Base-by-base conservation (phyloP, 495 filamentous ascomycete genomes). In the Penicillium psychrofluorescens region DNA sequence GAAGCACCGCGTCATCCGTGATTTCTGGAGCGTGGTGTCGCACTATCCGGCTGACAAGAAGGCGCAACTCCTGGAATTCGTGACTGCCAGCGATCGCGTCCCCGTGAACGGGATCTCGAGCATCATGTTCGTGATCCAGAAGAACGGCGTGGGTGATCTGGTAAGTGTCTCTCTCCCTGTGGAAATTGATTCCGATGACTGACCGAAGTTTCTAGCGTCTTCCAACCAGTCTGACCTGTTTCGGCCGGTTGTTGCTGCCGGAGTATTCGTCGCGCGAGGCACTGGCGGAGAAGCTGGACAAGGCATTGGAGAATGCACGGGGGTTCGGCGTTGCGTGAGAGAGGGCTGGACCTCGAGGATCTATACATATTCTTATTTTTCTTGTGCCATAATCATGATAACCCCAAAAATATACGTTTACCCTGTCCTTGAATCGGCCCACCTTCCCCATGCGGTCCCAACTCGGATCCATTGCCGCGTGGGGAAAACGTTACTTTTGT, bases 61-160 rank as follows among this genome's bases (percentile, higher is more conserved):
- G 68, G 82, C 83, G 55, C 73, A 78, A 29, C 68, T 98, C 38
- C 70, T 98, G 43, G 90, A 96, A 59, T 98, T 98, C 50, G 90
- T 97, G 15, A 98, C 92, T 15, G 89, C 90, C 4, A 90, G 83
- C 61, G 90, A 95, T 60, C 79, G 92, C 8, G 73, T 97, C 6
- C 92, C 92, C 0, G 85, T 95, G 1, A 87, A 84, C 32, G 91
- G 91, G 9, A 76, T 87, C 46, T 72, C 74, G 46, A 86, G 81
- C 47, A 70, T 96, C 37, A 79, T 81, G 65, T 97, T 98, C 61
- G 76, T 83, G 29, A 71, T 98, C 29, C 82, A 90, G 66, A 83
- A 79, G 50, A 88, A 88, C 58, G 89, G 87, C 8, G 76, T 77
- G 36, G 80, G 80, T 43, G 76, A 83, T 47, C 45, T 56, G 61